Conservation (phyloP, 2,329 filamentous ascomycete species). For the Beauveria pseudobassiana region DNA sequence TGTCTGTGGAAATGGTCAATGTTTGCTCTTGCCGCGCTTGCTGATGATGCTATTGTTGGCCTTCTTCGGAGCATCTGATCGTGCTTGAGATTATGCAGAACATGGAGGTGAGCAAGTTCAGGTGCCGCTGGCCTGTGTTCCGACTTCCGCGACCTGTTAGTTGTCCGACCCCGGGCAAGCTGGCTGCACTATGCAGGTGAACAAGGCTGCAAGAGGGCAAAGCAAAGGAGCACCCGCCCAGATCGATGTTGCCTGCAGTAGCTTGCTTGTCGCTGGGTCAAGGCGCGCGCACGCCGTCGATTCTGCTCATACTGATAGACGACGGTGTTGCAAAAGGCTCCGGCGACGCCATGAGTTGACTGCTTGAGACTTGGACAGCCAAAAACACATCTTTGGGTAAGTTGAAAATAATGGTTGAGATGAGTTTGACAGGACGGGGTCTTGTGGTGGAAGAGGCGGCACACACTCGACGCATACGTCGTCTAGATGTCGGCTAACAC, state of each 20-base stretch:
- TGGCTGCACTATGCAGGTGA: not conserved
- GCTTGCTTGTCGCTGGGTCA: not conserved
- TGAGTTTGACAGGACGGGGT: not conserved
- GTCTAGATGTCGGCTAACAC: not conserved
- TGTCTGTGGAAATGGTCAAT: not conserved
- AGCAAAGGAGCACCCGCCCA: not conserved
- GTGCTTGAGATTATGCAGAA: no score
- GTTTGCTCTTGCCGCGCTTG: not conserved
- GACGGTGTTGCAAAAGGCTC: not conserved
- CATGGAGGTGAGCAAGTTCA: not conserved
- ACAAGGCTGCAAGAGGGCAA: not conserved
- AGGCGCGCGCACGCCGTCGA: not conserved
- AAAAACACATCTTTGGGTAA: not conserved
- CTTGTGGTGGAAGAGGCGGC: not conserved
- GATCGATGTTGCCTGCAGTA: constrained; percentile 9
- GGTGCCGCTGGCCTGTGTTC: not conserved
- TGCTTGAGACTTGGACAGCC: not conserved
- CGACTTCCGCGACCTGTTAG: constrained; percentile 6
- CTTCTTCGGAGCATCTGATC: no score
- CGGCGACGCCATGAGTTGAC: not conserved
- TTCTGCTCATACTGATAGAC: not conserved
- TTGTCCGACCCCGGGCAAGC: not conserved
- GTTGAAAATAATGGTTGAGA: not conserved
- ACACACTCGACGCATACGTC: not conserved
- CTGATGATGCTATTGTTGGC: not conserved